Evolutionary conservation across 305 asterid genomes (phyloP).

Genomic region (Fraxinus greggii): DNA sequence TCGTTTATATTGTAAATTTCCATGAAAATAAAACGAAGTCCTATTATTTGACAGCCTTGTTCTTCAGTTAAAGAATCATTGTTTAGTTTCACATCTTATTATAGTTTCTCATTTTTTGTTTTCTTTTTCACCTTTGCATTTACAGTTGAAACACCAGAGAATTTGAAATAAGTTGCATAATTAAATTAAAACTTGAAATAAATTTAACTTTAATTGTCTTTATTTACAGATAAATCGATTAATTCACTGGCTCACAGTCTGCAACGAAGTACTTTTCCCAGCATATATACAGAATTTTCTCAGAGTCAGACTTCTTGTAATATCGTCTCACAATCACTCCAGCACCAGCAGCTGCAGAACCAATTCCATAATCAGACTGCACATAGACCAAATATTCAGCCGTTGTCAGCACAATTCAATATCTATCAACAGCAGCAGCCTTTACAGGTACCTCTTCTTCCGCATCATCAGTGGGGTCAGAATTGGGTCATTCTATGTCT

Average conservation of each 20-base stretch:
- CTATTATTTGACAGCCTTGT: background rate
- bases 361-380: slow-evolving; percentile 8
- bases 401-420: slow-evolving; percentile 24
- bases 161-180: background rate
- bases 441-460: slow-evolving; percentile 25
- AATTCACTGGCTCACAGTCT: slow-evolving; percentile 6
- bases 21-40: background rate
- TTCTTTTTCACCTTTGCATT: background rate
- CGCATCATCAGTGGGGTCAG: background rate
- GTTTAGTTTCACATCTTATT: background rate
- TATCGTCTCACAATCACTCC: slow-evolving; percentile 13
- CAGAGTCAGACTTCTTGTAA: slow-evolving; percentile 15
- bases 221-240: slow-evolving; percentile 13
- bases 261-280: background rate
- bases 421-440: slow-evolving; percentile 22
- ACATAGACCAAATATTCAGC: slow-evolving; percentile 26
- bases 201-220: background rate
- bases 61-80: background rate
- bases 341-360: slow-evolving; percentile 20
- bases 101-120: background rate
- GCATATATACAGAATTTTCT: background rate
- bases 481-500: background rate
- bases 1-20: background rate
- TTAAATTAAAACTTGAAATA: background rate
- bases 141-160: background rate